A percentile compares a stretch with the other conserved stretches of the same genome.
phyloP scores from a whole-genome alignment of 192 early-diverging fungal genomes.

The Coemansia sp. region DNA sequence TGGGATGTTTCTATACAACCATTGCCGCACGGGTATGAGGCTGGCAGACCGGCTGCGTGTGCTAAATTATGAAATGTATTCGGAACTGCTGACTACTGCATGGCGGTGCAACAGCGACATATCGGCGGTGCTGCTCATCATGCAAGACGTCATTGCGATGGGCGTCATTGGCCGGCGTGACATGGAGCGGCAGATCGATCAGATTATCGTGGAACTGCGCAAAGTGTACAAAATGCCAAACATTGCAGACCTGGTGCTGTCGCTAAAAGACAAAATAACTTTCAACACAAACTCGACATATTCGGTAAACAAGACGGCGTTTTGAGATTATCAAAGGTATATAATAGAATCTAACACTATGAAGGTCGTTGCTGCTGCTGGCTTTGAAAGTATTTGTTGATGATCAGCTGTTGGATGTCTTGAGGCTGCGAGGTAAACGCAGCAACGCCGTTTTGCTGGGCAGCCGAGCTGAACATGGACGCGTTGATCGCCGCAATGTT shows the following conservation, averaged over 20 bases:
- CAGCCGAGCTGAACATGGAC: conserved; percentile 24
- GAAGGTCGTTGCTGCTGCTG: conserved; percentile 41
- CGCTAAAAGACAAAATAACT: conserved; percentile 19
- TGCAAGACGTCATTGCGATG: conserved; percentile 30
- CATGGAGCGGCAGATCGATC: conserved; percentile 28
- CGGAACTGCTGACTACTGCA: conserved; percentile 30
- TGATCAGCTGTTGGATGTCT: conserved; percentile 30
- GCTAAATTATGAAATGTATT: conserved; percentile 25
- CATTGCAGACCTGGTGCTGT: conserved; percentile 9
- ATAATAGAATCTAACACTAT: conserved; percentile 6
- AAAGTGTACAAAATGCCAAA: conserved; percentile 25
- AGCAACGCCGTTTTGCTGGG: conserved; percentile 21
- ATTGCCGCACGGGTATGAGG: conserved; percentile 25
- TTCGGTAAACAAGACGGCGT: too few species aligned
- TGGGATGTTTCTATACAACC: conserved; percentile 30
- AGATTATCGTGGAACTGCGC: conserved; percentile 30
- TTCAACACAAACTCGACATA: too few species aligned
- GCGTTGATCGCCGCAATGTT: conserved; percentile 28
- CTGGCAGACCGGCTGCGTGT: conserved; percentile 30
- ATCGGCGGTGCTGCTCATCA: conserved; percentile 18
- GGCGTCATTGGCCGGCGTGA: conserved; percentile 14
- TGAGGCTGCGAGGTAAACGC: conserved; percentile 34
- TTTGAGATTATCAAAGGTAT: too few species aligned
- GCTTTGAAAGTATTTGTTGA: conserved; percentile 35
- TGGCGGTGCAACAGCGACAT: conserved; percentile 36